Base-by-base conservation (phyloP, 495 filamentous ascomycete species). In the Paragyromitra xinjiangensis region DNA sequence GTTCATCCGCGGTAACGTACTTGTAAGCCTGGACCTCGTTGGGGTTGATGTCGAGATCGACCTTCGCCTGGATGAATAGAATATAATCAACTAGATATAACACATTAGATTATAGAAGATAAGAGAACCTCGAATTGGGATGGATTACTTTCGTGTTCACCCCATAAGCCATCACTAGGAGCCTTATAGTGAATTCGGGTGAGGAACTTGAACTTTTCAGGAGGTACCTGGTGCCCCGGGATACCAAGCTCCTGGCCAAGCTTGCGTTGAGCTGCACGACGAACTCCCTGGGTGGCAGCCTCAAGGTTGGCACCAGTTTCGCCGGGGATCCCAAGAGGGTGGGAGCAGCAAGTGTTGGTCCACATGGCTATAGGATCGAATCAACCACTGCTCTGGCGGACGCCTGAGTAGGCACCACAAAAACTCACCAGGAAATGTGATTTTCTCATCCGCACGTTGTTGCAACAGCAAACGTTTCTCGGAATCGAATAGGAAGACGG, bases 311-410 rank as follows among this genome's bases (percentile, higher is more conserved):
- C 88, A 67, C 95, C 95, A 2, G 93, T 97, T 88, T 99, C 95
- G 24, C 90, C 92, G 22, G 95, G 91, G 69, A 98, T 91, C 39
- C 93, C 93, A 66, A 99, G 87, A 8, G 95, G 95, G 84, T 99
- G 95, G 40, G 95, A 99, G 87, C 95, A 99, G 88, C 95, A 99
- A 50, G 95, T 99, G 85, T 99, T 99, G 71, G 95, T 99, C 95
- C 95, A 99, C 93, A 97, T 94, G 83, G 94, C 92, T 82, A n/a
- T 29, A 50, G 39, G 39, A 34, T 53, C 45, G 37, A 22, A 26
- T 77, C 9, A 77, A 6, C 44, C 11, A 16, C 39, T 50, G 59
- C 51, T 2, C 55, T 42, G 6, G 22, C 2, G 37, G 34, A 66
- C 42, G 9, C 22, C 19, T 3, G 22, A n/a, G 22, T 2, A 16